Conservation (phyloP, 2,329 filamentous ascomycete genomes). For the Fusarium nygamai region DNA sequence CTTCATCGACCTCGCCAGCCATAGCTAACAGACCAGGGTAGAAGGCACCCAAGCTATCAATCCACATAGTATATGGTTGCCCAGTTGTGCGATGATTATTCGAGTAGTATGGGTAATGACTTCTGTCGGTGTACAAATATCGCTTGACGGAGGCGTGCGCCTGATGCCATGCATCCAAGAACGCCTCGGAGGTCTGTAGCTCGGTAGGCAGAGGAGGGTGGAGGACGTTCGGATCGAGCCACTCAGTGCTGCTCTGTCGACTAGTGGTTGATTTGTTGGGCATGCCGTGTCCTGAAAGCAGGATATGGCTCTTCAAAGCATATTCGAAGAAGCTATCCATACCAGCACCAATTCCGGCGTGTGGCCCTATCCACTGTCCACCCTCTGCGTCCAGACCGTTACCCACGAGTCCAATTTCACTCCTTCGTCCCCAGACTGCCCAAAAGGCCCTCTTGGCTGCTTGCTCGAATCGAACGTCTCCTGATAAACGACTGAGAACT, state of each 20-base stretch:
- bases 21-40: constrained; percentile 89
- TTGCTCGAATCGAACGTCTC: constrained; percentile 87
- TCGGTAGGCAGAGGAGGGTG: constrained; percentile 69
- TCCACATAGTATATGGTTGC: constrained; percentile 89
- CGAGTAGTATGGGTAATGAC: constrained; percentile 90
- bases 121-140: constrained; percentile 82
- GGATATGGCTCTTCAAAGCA: constrained; percentile 90
- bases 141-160: constrained; percentile 88
- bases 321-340: constrained; percentile 99
- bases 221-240: constrained; percentile 72
- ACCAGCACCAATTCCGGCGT: constrained; percentile 94
- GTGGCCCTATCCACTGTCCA: constrained; percentile 87
- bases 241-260: constrained; percentile 53
- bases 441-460: constrained; percentile 93
- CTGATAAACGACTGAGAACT: constrained; percentile 86
- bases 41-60: constrained; percentile 94
- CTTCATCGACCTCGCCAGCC: constrained; percentile 90
- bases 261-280: constrained; percentile 59
- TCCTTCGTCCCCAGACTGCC: constrained; percentile 93
- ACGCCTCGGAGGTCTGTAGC: constrained; percentile 78
- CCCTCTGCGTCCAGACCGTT: constrained; percentile 92
- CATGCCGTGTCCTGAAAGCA: constrained; percentile 79
- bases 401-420: constrained; percentile 86
- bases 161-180: constrained; percentile 84
- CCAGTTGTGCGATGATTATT: constrained; percentile 91